Conservation (phyloP, 257 asterid species). For the Perilla frutescens region DNA sequence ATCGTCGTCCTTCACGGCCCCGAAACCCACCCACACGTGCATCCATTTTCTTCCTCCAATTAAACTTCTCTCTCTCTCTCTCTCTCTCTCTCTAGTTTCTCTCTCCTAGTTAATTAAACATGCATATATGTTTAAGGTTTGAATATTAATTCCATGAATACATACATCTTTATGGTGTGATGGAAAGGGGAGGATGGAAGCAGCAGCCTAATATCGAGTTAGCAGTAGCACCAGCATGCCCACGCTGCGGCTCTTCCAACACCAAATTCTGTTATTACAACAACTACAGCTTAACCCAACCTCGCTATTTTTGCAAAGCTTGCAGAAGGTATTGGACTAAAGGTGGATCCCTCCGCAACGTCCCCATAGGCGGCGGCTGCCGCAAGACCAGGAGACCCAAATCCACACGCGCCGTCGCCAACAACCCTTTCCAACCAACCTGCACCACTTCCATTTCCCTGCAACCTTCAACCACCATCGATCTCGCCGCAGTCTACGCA, state of each 20-base stretch:
- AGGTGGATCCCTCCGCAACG: slow-evolving; percentile 84
- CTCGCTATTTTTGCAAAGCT: slow-evolving; percentile 78
- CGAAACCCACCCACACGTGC: slow-evolving; percentile 53
- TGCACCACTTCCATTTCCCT: background rate
- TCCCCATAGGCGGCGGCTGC: slow-evolving; percentile 82
- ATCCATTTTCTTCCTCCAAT: background rate
- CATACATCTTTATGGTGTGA: slow-evolving; percentile 24
- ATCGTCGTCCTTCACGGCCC: slow-evolving; percentile 53
- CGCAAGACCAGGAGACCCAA: slow-evolving; percentile 57
- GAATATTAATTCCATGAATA: slow-evolving; percentile 31
- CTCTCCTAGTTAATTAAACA: background rate
- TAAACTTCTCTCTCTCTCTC: too few relatives aligned
- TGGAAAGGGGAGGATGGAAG: slow-evolving; percentile 57
- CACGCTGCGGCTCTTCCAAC: slow-evolving; percentile 78
- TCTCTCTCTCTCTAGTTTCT: slow-evolving; percentile 3
- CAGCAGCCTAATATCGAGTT: slow-evolving; percentile 52
- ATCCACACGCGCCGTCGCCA: slow-evolving; percentile 23
- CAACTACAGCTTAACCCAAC: slow-evolving; percentile 83
- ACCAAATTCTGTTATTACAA: slow-evolving; percentile 88
- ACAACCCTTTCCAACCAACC: background rate
- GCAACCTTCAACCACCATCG: slow-evolving; percentile 43
- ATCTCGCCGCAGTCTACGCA: slow-evolving; percentile 68
- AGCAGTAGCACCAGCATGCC: slow-evolving; percentile 58
- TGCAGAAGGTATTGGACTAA: slow-evolving; percentile 86
- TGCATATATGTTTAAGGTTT: too few relatives aligned